Percentiles rank a stretch among this genome's conserved stretches.
These are phyloP conservation scores for Hypoxylon crocopeplum DNA, from an alignment of 495 filamentous ascomycete genomes.

Conservation along the genomic window DNA sequence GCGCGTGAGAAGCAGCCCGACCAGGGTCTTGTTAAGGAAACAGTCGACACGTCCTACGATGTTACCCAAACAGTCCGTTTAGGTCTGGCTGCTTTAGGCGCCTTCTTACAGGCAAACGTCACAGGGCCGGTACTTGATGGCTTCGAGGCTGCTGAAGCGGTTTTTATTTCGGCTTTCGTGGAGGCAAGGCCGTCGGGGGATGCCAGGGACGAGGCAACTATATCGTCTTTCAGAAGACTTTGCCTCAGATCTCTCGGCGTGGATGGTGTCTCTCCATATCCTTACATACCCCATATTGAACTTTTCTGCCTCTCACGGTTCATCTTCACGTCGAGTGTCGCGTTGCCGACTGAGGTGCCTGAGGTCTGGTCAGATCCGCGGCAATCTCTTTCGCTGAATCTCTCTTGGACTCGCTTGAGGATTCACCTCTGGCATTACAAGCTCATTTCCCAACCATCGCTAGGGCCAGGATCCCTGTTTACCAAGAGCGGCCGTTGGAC, in stretches of 20 bases:
- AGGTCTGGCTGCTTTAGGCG: slow-evolving; percentile 74
- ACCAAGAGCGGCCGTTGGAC: slow-evolving; percentile 54
- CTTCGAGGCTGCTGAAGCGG: slow-evolving; percentile 31
- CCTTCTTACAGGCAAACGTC: slow-evolving; percentile 91
- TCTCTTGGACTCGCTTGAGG: slow-evolving; percentile 66
- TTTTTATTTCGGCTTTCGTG: slow-evolving; percentile 35
- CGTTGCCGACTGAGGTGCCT: slow-evolving; percentile 30
- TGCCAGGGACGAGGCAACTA: neutral
- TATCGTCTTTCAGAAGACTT: slow-evolving; percentile 40
- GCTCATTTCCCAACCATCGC: slow-evolving; percentile 74
- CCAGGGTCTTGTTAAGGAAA: neutral
- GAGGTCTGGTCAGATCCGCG: slow-evolving; percentile 5
- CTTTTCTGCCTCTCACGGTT: slow-evolving; percentile 78
- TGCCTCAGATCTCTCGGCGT: slow-evolving; percentile 72
- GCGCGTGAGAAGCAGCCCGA: neutral
- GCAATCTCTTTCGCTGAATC: slow-evolving; percentile 25
- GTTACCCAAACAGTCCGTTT: slow-evolving; percentile 41
- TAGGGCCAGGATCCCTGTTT: slow-evolving; percentile 60
- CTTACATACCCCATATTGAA: slow-evolving; percentile 80
- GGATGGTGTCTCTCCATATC: slow-evolving; percentile 87
- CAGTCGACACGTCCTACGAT: neutral
- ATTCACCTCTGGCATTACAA: slow-evolving; percentile 88
- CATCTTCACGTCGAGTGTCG: slow-evolving; percentile 60
- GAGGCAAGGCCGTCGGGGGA: slow-evolving; percentile 2
- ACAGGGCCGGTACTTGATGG: slow-evolving; percentile 81